Evolutionary conservation across 345 rosid genomes (phyloP).

Genomic region (Triadica sebifera): DNA sequence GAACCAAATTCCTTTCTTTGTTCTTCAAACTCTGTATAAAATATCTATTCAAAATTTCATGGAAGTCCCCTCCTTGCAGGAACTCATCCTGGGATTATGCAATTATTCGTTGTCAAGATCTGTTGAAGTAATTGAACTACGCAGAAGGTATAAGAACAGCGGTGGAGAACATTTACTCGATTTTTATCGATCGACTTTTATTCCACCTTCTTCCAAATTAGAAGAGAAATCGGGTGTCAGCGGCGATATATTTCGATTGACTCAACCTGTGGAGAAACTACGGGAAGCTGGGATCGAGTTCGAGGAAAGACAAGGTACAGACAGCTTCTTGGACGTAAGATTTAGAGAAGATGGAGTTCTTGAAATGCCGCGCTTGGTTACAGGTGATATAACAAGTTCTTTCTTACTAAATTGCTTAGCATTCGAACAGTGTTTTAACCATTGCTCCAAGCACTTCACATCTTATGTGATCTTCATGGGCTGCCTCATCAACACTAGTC

Average conservation of each 20-base stretch:
- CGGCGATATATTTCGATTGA: background rate
- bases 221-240: background rate
- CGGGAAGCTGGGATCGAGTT: background rate
- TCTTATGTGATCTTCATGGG: slow-evolving; percentile 9
- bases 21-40: slow-evolving; percentile 9
- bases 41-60: slow-evolving; percentile 2
- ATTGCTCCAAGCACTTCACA: slow-evolving; percentile 15
- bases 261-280: background rate
- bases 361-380: slow-evolving; percentile 7
- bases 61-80: background rate
- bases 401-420: slow-evolving; percentile 26
- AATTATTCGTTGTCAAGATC: background rate
- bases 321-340: slow-evolving; percentile 9
- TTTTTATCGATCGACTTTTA: background rate
- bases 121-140: background rate
- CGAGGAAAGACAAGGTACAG: background rate
- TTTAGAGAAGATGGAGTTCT: slow-evolving; percentile 1
- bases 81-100: background rate
- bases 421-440: slow-evolving; percentile 19
- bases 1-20: background rate
- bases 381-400: slow-evolving; percentile 8
- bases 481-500: background rate
- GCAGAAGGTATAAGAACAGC: background rate
- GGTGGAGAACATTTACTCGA: background rate
- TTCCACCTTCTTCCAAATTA: background rate